Evolutionary conservation across 2,329 filamentous ascomycete genomes (phyloP).

Genomic region (Eurotiales sp.): DNA sequence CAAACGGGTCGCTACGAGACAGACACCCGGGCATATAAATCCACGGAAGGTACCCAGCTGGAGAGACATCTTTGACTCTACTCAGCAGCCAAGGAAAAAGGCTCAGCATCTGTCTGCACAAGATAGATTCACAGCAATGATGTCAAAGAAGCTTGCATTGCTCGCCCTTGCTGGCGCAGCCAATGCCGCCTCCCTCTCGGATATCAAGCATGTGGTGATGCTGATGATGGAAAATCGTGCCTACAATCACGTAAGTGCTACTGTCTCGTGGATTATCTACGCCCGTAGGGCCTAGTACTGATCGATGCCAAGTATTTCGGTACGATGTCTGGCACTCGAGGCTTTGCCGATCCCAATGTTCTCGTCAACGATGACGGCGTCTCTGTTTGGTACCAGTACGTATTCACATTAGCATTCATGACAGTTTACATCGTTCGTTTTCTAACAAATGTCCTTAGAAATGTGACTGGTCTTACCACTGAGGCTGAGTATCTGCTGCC

Average conservation of each 20-base stretch:
- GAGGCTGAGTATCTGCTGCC: slow-evolving; percentile 26
- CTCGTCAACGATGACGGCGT: slow-evolving; percentile 45
- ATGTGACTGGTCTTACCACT: slow-evolving; percentile 41
- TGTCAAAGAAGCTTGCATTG: slow-evolving; percentile 13
- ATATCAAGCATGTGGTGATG: slow-evolving; percentile 55
- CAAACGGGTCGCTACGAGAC: too few relatives aligned
- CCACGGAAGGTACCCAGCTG: too few relatives aligned
- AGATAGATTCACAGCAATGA: neutral
- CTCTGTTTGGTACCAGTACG: slow-evolving; percentile 48
- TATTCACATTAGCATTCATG: slow-evolving; percentile 12
- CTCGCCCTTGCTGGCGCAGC: slow-evolving; percentile 7
- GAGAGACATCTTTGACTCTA: too few relatives aligned
- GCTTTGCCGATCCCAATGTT: slow-evolving; percentile 54
- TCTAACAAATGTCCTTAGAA: slow-evolving; percentile 33
- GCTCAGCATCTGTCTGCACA: too few relatives aligned
- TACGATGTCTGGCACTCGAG: slow-evolving; percentile 53
- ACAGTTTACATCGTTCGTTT: neutral
- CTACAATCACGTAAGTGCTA: slow-evolving; percentile 35
- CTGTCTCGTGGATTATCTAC: too few relatives aligned
- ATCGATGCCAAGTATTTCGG: slow-evolving; percentile 46
- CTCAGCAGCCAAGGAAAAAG: too few relatives aligned
- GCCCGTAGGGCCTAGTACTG: too few relatives aligned
- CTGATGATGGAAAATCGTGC: slow-evolving; percentile 54
- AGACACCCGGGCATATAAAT: too few relatives aligned
- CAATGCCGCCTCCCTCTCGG: slow-evolving; percentile 36